Percentiles rank a stretch among this genome's conserved stretches.
Evolutionary conservation across 257 asterid genomes (phyloP).

Genomic region (Jasminum sambac): DNA sequence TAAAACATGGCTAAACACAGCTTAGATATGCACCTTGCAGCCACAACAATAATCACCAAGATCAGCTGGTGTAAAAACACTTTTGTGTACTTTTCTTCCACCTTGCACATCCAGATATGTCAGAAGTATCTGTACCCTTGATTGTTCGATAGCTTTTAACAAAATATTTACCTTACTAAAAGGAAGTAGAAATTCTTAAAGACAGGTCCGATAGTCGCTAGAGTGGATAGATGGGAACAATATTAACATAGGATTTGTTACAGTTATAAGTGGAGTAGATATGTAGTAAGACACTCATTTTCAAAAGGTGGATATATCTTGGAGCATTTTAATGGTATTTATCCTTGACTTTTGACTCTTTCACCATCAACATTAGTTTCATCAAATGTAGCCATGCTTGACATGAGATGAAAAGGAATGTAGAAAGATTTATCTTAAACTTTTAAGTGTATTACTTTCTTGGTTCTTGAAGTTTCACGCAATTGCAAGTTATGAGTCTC

Average conservation of each 20-base stretch:
- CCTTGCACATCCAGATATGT: neutral
- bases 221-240: neutral
- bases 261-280: neutral
- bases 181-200: neutral
- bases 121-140: neutral
- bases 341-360: neutral
- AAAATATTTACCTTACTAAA: neutral
- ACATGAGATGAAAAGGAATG: neutral
- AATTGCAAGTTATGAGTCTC: neutral
- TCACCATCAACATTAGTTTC: neutral
- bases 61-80: too few species aligned
- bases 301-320: neutral
- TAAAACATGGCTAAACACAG: neutral
- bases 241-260: neutral
- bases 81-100: too few species aligned
- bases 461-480: neutral
- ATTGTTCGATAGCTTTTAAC: neutral
- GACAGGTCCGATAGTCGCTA: neutral
- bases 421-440: neutral
- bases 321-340: neutral
- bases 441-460: neutral
- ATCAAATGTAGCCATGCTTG: neutral
- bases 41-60: neutral
- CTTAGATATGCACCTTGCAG: neutral
- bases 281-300: neutral